Evolutionary conservation across 306 rosid species (phyloP).

Genomic region (Dryas alaskensis): DNA sequence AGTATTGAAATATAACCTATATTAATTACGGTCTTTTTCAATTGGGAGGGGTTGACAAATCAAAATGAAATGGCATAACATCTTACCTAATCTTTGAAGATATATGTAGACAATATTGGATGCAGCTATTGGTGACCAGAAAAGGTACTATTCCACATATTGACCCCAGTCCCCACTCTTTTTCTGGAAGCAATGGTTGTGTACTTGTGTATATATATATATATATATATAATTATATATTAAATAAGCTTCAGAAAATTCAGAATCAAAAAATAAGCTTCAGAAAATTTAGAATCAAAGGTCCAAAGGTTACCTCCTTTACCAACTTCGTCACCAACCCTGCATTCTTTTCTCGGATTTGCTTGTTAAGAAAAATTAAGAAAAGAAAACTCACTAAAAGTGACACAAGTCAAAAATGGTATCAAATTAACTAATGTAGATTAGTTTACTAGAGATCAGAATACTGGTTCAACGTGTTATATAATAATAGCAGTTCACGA

Average conservation of each 20-base stretch:
- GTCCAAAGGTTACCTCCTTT: slow-evolving; percentile 14
- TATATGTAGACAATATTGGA: neutral
- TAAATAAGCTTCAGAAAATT: neutral
- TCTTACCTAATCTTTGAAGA: slow-evolving; percentile 16
- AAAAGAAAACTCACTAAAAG: neutral
- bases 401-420: neutral
- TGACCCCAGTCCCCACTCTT: slow-evolving; percentile 1
- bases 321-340: slow-evolving; percentile 40
- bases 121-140: neutral
- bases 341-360: neutral
- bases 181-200: neutral
- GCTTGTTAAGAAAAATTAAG: neutral
- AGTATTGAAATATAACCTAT: too few species aligned
- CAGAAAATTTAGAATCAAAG: slow-evolving; percentile 1
- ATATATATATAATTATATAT: too few species aligned
- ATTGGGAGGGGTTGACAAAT: slow-evolving; percentile 9
- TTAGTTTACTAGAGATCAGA: neutral
- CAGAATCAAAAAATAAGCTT: neutral
- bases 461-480: neutral
- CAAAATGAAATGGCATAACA: slow-evolving; percentile 12
- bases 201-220: too few species aligned
- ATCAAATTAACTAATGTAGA: too few species aligned
- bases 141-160: neutral
- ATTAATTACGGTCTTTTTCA: neutral
- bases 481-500: neutral